Base-by-base conservation (phyloP, 106 monocot genomes). In the Platanthera guangdongensis region DNA sequence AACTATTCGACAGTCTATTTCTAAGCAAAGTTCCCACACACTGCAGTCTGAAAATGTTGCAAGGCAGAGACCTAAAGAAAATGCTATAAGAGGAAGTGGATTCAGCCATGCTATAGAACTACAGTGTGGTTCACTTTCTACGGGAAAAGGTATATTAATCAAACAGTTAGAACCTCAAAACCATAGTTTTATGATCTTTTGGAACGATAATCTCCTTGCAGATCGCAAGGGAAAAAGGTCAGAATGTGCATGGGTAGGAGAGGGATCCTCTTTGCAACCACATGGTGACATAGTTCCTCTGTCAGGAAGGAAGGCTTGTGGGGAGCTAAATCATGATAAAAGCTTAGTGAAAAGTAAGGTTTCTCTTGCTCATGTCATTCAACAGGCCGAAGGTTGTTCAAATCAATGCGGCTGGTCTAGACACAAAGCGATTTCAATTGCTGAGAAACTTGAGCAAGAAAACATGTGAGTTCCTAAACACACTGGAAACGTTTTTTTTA, bases 361-460 rank as follows among this genome's bases (percentile, higher is more conserved):
- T 10, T 91, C 97, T 15, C 88, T 94, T 84, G 91, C 89, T 32
- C 97, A 88, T 89, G 94, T 97, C 48, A 91, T 97, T 82, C 89
- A 92, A 25, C 84, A 83, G 70, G 85, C 86, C 57, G 91, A 97
- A 79, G 92, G 87, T 50, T 79, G 77, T 78, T 50, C 81, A 71
- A 84, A 87, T n/a, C 28, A 65, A 62, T 77, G 80, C 77, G 93
- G 86, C 1, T 94, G 89, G 97, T 94, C 94, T n/a, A 84, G 82
- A 62, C 82, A 83, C 28, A 94, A 90, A 83, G 83, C 94, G 57
- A 82, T 90, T 12, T 90, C 94, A 76, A 94, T 92, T 83, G 92
- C 94, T 73, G 99, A 94, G 57, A 99, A 99, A 78, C 94, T 99
- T 76, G 99, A 99, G 76, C 91, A 99, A 77, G 88, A 99, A 69